phyloP scores from a whole-genome alignment of 83 land plant genomes.

The Thuja plicata region DNA sequence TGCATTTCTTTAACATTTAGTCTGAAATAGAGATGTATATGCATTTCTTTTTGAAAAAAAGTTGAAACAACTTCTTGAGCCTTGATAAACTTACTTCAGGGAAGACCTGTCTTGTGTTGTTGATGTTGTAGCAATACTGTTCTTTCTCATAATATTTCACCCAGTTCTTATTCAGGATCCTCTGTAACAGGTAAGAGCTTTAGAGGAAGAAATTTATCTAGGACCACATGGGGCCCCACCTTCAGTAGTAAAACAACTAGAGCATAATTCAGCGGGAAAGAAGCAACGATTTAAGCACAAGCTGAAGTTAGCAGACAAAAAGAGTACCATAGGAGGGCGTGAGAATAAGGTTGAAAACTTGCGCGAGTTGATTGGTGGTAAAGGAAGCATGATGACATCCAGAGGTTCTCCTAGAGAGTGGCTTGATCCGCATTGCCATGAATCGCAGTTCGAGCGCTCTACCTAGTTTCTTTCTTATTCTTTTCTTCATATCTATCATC shows the following conservation, averaged over 20 bases:
- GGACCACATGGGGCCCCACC: conserved; percentile 97
- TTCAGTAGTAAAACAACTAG: conserved; percentile 64
- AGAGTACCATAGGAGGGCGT: conserved; percentile 41
- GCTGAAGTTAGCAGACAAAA: conserved; percentile 84
- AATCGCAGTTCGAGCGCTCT: conserved; percentile 65
- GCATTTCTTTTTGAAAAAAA: not conserved
- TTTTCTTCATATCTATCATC: not conserved
- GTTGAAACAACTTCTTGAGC: not conserved
- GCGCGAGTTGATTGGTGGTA: conserved; percentile 72
- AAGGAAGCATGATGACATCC: conserved; percentile 22
- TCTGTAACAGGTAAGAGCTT: conserved; percentile 23
- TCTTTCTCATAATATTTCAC: not conserved
- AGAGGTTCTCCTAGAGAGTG: conserved; percentile 61
- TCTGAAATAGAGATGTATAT: not conserved
- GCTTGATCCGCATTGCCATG: conserved; percentile 96
- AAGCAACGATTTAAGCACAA: conserved; percentile 85
- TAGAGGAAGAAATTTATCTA: conserved; percentile 68
- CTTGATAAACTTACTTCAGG: not conserved
- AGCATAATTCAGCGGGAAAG: conserved; percentile 40
- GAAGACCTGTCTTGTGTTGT: not conserved
- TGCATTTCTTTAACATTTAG: not conserved
- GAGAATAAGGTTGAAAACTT: conserved; percentile 86
- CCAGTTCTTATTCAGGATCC: not conserved
- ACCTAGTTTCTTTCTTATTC: not conserved
- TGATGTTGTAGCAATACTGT: not conserved